These are phyloP conservation scores for Sextonia rubra DNA, from an alignment of 164 flowering plant genomes.

Conservation along the genomic window DNA sequence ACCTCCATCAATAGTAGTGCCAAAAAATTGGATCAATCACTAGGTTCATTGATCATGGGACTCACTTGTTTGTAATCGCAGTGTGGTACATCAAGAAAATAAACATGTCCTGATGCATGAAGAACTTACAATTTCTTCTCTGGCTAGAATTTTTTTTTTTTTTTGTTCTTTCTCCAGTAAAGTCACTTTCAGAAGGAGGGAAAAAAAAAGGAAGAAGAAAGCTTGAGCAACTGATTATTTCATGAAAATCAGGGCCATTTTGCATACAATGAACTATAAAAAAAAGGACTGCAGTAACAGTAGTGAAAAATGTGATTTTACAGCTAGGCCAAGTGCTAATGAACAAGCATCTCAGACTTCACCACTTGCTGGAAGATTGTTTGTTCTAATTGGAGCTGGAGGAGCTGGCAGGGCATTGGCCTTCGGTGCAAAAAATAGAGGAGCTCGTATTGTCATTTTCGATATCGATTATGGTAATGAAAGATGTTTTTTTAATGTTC, in stretches of 20 bases:
- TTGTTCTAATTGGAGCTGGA: constrained; percentile 69
- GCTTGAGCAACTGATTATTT: neutral
- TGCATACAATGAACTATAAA: neutral
- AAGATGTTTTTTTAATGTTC: neutral
- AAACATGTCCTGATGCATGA: neutral
- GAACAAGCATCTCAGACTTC: constrained; percentile 22
- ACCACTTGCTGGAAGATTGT: constrained; percentile 43
- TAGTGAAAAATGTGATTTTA: constrained; percentile 6
- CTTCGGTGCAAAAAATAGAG: constrained; percentile 59
- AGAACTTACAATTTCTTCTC: no score
- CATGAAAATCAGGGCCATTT: neutral
- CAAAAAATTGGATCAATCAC: neutral
- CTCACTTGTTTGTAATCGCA: neutral
- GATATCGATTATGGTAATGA: constrained; percentile 46
- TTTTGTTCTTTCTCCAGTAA: neutral
- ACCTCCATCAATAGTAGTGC: neutral
- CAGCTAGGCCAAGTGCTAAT: constrained; percentile 18
- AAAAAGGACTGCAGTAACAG: neutral
- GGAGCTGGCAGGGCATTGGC: constrained; percentile 76
- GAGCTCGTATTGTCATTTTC: constrained; percentile 44
- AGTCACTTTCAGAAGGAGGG: neutral
- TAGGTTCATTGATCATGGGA: neutral
- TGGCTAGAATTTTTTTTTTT: no score
- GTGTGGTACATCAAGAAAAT: neutral
- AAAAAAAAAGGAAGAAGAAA: neutral